Conservation (phyloP, 371 early-diverging fungal genomes). For the Basidiobolus meristosporus region DNA sequence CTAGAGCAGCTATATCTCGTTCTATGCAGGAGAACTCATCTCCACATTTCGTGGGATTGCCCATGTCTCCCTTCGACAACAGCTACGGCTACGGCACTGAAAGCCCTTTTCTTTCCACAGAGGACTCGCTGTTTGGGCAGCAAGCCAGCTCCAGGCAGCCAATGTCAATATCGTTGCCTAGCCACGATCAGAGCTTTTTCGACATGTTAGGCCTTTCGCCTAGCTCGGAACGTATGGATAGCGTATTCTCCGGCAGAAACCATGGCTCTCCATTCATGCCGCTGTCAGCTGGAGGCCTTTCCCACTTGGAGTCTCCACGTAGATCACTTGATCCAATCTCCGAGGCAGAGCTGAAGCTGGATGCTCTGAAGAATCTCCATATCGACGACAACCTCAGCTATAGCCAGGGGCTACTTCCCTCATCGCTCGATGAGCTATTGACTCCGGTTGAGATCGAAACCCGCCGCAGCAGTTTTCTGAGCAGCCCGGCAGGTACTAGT, state of each 20-base stretch:
- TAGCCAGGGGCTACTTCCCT: slow-evolving; percentile 7
- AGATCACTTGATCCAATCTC: neutral
- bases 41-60: neutral
- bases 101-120: no score
- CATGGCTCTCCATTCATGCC: neutral
- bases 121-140: no score
- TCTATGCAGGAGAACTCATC: neutral
- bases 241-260: neutral
- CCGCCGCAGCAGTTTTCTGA: slow-evolving; percentile 3
- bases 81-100: no score
- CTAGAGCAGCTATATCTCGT: neutral
- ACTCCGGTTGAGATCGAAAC: slow-evolving; percentile 8
- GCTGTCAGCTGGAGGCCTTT: neutral
- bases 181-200: no score
- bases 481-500: no score
- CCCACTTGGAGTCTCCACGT: neutral
- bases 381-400: slow-evolving; percentile 1
- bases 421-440: slow-evolving; percentile 9
- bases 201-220: no score
- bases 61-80: neutral
- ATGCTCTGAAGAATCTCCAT: neutral
- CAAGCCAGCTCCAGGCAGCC: no score
- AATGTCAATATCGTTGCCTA: no score
- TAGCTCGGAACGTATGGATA: neutral
- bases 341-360: neutral